Evolutionary conservation across 2,329 filamentous ascomycete species (phyloP), one percentile per base, ranked within the genome.

Genomic region (Periconia macrospinosa): DNA sequence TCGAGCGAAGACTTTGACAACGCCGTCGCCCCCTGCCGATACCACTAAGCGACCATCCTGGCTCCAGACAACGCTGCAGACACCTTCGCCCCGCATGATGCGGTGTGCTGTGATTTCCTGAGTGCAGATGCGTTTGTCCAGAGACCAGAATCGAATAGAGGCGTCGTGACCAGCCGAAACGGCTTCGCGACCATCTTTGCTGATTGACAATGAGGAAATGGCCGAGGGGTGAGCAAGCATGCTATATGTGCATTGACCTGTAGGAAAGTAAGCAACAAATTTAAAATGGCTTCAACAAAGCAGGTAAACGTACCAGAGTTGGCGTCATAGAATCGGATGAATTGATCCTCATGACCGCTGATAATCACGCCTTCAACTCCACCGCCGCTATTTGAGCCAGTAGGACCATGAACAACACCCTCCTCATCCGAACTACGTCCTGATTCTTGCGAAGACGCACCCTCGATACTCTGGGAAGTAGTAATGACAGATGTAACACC

Each of bases 201-300:
- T 96, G 18, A 99, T 84, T 0, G 91, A 95, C 6, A 99, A 83
- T 23, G 90, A 89, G 1, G 94, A 95, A 61, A 99, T 97, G 52
- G 94, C 88, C 2, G 92, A 89, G 0, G 94, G 92, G 66, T 99
- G 94, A 6, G 94, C 94, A 55, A 97, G 86, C 94, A 99, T 99
- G 68, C 90, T 95, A 76, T 99, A 99, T 59, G 94, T 97, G 78
- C 92, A 97, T 91, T 99, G 94, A 53, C 94, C 94, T 97, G 61
- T 17, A 20, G 5, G n/a, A 37, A 6, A n/a, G 45, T 62, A 45
- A 57, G 41, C 17, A 11, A 17, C 14, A 47, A 42, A 14, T 13
- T 20, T 18, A 27, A 27, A 46, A 41, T 20, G 11, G 35, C 7
- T 17, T 2, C 37, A 19, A 18, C 13, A 37, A 37, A 37, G 14